Base-by-base conservation (phyloP, 805 yeast species). In the Starmerella sirachaensis region DNA sequence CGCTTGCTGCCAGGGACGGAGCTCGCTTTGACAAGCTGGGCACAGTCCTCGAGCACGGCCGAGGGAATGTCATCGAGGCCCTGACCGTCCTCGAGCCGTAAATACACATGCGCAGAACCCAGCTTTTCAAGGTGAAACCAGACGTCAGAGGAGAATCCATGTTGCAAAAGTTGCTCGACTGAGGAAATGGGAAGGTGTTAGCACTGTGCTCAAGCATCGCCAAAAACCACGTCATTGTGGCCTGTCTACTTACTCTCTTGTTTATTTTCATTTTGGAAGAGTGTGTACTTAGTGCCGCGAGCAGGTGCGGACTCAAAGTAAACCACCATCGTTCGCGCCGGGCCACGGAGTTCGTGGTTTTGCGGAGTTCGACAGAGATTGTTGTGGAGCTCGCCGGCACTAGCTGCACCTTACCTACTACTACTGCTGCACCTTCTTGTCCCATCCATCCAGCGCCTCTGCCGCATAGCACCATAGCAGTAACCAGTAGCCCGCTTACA, bases 81-180 rank as follows among this genome's bases (percentile, higher is more conserved):
- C 49, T 32, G 62, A 2, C 69, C 75, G 17, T 66, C 70, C 2
- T 65, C 60, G 16, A 76, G 56, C 39, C 82, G 68, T 19, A 79
- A 59, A 50, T 82, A 82, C 8, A 82, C 67, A 54, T 82, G 93
- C 0, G 86, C 91, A 30, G 84, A 75, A 4, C 84, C 76, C 33
- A 73, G 63, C 46, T 76, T 77, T 47, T 78, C 86, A 6, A 78
- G 84, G 56, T 80, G 93, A 52, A 82, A 81, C 65, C 93, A 81
- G 4, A 78, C 60, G 53, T 79, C 76, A 41, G 69, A 70, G 18
- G 73, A 74, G 43, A 70, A 68, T 1, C 86, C 81, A 48, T 72
- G 68, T 52, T 72, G 74, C 40, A 81, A 70, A 36, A 75, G 54
- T 18, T 61, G 57, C 48, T 72, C 78, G 47, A 74, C 64, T 58